These are phyloP conservation scores for Plasmodium knowlesi DNA, from an alignment of 169 alveolate species.

Conservation along the genomic window DNA sequence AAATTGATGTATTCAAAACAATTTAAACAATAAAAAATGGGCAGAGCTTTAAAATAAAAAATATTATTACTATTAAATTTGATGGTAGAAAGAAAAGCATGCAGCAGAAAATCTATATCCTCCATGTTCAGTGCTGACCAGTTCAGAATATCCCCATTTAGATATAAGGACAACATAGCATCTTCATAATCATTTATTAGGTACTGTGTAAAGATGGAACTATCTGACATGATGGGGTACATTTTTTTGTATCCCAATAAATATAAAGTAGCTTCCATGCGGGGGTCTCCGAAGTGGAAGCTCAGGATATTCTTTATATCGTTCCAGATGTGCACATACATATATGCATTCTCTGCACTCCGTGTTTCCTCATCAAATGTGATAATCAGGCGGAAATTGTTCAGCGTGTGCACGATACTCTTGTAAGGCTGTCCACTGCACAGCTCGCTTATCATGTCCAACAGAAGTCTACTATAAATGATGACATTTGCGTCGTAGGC, in stretches of 20 bases:
- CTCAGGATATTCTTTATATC: constrained; percentile 43
- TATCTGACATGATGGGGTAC: not conserved
- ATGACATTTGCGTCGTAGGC: constrained; percentile 43
- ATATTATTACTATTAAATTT: constrained; percentile 65
- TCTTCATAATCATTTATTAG: constrained; percentile 53
- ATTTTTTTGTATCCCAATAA: constrained; percentile 57
- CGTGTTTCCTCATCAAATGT: not conserved
- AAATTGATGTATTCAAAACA: constrained; percentile 18
- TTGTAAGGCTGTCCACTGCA: not conserved
- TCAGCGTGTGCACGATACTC: constrained; percentile 1
- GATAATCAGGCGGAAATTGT: constrained; percentile 33
- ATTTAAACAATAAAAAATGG: constrained; percentile 58
- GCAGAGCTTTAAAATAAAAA: constrained; percentile 37
- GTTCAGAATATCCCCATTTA: constrained; percentile 10
- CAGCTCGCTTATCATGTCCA: constrained; percentile 44
- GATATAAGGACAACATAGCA: constrained; percentile 37
- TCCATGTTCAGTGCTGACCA: constrained; percentile 13
- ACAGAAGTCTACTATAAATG: constrained; percentile 22
- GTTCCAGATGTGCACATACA: constrained; percentile 42
- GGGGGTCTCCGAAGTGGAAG: constrained; percentile 12
- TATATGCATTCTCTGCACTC: not conserved
- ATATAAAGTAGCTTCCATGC: constrained; percentile 33
- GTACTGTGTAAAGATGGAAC: constrained; percentile 19
- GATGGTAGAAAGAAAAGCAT: constrained; percentile 14
- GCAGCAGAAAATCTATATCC: constrained; percentile 12